Conservation (phyloP, 306 rosid species). For the Glycine soja region DNA sequence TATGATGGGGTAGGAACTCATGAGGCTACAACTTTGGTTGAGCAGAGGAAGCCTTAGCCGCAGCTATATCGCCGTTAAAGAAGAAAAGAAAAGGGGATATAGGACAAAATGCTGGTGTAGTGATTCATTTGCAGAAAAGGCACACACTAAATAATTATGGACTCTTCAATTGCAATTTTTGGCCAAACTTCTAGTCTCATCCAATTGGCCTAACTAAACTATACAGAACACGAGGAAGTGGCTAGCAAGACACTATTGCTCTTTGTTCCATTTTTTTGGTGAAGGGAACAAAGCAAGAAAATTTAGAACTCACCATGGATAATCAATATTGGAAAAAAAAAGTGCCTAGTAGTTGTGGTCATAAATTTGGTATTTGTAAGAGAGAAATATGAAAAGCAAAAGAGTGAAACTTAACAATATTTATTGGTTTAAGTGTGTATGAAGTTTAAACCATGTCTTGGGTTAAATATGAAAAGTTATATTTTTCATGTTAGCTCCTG, state of each 20-base stretch:
- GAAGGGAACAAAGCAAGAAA: slow-evolving; percentile 13
- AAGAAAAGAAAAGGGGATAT: background rate
- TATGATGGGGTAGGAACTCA: slow-evolving; percentile 45
- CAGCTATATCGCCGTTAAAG: slow-evolving; percentile 26
- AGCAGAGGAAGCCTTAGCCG: slow-evolving; percentile 19
- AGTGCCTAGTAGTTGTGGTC: no score
- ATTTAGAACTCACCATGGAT: background rate
- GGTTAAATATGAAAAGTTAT: no score
- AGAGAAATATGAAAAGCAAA: background rate
- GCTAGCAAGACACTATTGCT: slow-evolving; percentile 12
- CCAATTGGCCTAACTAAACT: slow-evolving; percentile 14
- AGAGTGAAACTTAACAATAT: background rate
- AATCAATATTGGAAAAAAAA: no score
- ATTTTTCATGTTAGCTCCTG: no score
- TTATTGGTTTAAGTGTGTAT: no score
- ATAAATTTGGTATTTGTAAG: background rate
- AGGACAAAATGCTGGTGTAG: background rate
- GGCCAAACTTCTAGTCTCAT: background rate
- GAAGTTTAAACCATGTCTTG: no score
- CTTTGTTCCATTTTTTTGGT: slow-evolving; percentile 17
- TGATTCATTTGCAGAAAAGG: slow-evolving; percentile 32
- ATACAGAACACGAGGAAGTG: slow-evolving; percentile 26
- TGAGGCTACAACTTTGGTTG: slow-evolving; percentile 43
- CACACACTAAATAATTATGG: slow-evolving; percentile 6
- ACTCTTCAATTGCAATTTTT: background rate